These are phyloP conservation scores for Pichia scutulata DNA, from an alignment of 805 yeast species.

Conservation along the genomic window DNA sequence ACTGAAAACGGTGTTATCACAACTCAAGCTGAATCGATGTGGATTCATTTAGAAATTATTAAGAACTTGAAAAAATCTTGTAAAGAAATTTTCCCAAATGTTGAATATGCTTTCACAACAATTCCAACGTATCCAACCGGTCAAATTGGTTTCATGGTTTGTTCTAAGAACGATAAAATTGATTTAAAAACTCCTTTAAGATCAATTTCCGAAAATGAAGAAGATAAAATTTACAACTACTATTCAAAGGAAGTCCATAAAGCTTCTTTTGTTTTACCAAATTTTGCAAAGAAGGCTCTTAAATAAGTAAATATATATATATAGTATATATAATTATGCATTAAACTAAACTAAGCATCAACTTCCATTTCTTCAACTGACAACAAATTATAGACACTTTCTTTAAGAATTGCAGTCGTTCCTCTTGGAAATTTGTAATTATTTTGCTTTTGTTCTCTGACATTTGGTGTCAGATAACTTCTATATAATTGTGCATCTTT, in stretches of 20 bases:
- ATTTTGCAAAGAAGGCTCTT: slow-evolving; percentile 59
- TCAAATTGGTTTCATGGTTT: slow-evolving; percentile 96
- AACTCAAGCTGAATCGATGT: slow-evolving; percentile 93
- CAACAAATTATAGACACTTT: slow-evolving; percentile 55
- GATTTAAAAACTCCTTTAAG: slow-evolving; percentile 66
- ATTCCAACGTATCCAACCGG: slow-evolving; percentile 98
- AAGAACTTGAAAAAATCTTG: slow-evolving; percentile 78
- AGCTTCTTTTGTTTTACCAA: slow-evolving; percentile 88
- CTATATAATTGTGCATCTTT: slow-evolving; percentile 79
- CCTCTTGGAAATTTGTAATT: slow-evolving; percentile 86
- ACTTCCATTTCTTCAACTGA: slow-evolving; percentile 60
- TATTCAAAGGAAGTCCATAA: slow-evolving; percentile 78
- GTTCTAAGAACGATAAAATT: slow-evolving; percentile 64
- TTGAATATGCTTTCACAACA: slow-evolving; percentile 83
- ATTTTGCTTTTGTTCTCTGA: slow-evolving; percentile 71
- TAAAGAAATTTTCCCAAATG: slow-evolving; percentile 79
- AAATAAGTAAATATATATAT: slow-evolving; percentile 7
- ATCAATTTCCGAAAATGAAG: slow-evolving; percentile 52
- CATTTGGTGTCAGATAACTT: slow-evolving; percentile 87
- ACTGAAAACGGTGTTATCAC: slow-evolving; percentile 87
- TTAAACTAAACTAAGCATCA: slow-evolving; percentile 26
- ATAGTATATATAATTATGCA: not conserved
- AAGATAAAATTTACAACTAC: slow-evolving; percentile 62
- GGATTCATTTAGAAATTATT: slow-evolving; percentile 84
- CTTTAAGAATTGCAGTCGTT: slow-evolving; percentile 79